Percentiles rank a stretch among this genome's conserved stretches.
Evolutionary conservation across 2,329 filamentous ascomycete genomes (phyloP).

Genomic region (Microcera coccophila): DNA sequence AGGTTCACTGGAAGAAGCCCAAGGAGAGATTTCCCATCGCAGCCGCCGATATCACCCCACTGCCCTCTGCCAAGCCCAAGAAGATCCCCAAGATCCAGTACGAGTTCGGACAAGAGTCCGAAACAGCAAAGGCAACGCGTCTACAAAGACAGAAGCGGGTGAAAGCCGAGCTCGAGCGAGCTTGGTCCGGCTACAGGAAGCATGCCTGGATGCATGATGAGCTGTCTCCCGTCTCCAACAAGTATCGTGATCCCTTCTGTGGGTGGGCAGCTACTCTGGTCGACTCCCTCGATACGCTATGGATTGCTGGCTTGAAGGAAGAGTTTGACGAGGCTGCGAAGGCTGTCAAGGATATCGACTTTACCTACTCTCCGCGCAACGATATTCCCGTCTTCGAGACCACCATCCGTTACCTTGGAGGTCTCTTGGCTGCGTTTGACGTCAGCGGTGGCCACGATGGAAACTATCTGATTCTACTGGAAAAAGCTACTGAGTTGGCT

Average conservation of each 20-base stretch:
- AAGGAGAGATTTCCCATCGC: conserved; percentile 75
- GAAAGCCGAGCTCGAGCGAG: conserved; percentile 68
- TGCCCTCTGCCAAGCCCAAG: conserved; percentile 69
- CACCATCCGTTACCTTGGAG: conserved; percentile 85
- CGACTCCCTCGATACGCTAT: conserved; percentile 76
- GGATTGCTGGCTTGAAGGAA: conserved; percentile 76
- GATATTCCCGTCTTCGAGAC: conserved; percentile 92
- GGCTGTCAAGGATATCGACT: conserved; percentile 71
- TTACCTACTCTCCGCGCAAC: conserved; percentile 62
- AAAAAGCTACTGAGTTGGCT: conserved; percentile 75
- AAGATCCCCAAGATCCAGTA: conserved; percentile 74
- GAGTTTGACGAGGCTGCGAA: conserved; percentile 77
- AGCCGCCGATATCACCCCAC: conserved; percentile 63
- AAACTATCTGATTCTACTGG: conserved; percentile 62
- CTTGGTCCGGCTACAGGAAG: conserved; percentile 78
- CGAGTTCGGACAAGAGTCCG: conserved; percentile 63
- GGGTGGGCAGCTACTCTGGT: conserved; percentile 88
- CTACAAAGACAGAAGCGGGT: conserved; percentile 62
- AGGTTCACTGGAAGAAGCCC: conserved; percentile 70
- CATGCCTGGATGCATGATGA: conserved; percentile 87
- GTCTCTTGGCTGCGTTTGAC: conserved; percentile 81
- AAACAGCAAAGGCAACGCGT: conserved; percentile 57
- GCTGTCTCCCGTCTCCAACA: conserved; percentile 66
- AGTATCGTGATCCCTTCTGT: conserved; percentile 75
- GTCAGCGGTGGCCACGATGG: conserved; percentile 61